Base-by-base conservation (phyloP, 1,284 basidiomycete genomes). In the Anthracocystis panici-leucophaei region DNA sequence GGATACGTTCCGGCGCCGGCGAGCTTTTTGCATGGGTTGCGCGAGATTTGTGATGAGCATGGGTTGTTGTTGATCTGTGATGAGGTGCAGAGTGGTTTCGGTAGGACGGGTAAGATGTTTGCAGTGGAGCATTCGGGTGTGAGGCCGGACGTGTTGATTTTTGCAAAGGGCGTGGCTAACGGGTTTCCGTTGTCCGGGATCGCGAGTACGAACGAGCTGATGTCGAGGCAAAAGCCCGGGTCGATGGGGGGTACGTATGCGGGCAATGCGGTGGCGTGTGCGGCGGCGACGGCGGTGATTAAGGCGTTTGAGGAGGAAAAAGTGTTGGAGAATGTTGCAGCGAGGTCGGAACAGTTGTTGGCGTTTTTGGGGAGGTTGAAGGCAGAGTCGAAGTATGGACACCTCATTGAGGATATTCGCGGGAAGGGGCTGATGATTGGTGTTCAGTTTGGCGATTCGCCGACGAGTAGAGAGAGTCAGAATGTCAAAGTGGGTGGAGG, bases 101-200 rank as follows among this genome's bases (percentile, higher is more conserved):
- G 80, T 12, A 69, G 83, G 25, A 84, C 83, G n/a, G 83, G 83
- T n/a, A 78, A 66, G 53, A 81, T 83, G 80, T 76, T 83, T 20
- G 93, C 92, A 71, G 93, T 90, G 82, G 91, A 97, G 82, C 92
- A 95, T 85, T 82, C 83, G 9, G 89, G 90, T 68, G 91, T 97
- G 56, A 88, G 89, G 62, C 94, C 95, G 7, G 95, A 98, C 85
- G 91, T 98, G 68, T 87, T 97, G 87, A 87, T 92, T 56, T 91
- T 94, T 74, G 95, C 96, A 48, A 98, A 98, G 90, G 95, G 95
- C 18, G 88, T 97, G 21, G 95, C 94, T 38, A 95, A 95, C 83
- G 94, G 94, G 14, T 97, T 96, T 89, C 95, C 95, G 1, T 88
- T 98, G 67, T 94, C 92, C 62, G 94, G 91, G 27, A 90, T 97